Base-by-base conservation (phyloP, 768 basidiomycete genomes). In the Psilocybe sp. region DNA sequence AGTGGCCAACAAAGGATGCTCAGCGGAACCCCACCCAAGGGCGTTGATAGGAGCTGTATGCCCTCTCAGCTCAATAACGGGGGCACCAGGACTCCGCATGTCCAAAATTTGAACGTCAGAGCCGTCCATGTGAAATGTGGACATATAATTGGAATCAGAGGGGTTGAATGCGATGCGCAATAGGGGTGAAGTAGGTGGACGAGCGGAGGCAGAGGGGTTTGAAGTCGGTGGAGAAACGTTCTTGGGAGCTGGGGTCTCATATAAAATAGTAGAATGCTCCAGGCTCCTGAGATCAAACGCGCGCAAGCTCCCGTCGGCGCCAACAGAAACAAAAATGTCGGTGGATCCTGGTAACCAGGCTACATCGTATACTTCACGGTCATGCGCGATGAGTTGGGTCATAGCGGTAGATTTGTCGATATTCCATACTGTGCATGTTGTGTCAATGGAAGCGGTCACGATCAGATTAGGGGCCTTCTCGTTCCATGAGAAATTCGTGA, bases 361-460 rank as follows among this genome's bases (percentile, higher is more conserved):
- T 37, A 97, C 94, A 64, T 98, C 94, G 71, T 95, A 96, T 12
- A 93, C 94, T 71, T 95, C 89, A 41, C 91, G 84, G 74, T 98
- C 94, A 69, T 97, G 96, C 0, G 96, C 94, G 61, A 97, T 96
- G 52, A 99, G 83, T 67, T 98, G 97, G 2, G 97, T 99, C 64
- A 98, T 83, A 19, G 97, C 96, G 6, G 89, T 86, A 19, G 85
- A 82, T 3, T 92, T 92, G 60, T 96, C 89, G 64, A 99, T 91
- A 68, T 99, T 97, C 97, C 97, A 99, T 18, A 98, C 89, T 1
- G 97, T 98, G 66, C 96, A 98, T 12, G 95, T 97, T 44, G 97
- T 99, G 64, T 99, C 97, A 60, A 98, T 96, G 7, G 94, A 97
- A 18, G 96, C 95, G 5, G 97, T 99, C 34, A 98, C 96, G 59